These are phyloP conservation scores for Babesia caballi DNA, from an alignment of 169 alveolate species.

Conservation along the genomic window DNA sequence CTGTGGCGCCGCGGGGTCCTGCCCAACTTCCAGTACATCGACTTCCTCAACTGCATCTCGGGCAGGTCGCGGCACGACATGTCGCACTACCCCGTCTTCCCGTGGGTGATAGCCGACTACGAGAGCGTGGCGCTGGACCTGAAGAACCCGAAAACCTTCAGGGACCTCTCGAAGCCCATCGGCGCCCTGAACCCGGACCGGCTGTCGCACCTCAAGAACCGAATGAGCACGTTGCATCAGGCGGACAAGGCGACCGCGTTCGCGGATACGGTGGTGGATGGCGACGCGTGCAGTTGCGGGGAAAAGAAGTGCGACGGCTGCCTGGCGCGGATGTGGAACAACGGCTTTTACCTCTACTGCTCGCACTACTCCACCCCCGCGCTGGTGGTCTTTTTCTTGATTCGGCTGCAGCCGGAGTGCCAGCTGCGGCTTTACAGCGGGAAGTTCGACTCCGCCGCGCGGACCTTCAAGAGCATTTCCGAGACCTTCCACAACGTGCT, in stretches of 20 bases:
- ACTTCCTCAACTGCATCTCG: conserved; percentile 87
- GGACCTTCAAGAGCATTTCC: conserved; percentile 71
- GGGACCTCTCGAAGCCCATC: conserved; percentile 90
- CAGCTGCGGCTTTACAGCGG: conserved; percentile 92
- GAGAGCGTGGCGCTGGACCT: conserved; percentile 66
- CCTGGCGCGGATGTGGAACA: conserved; percentile 39
- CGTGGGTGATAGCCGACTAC: conserved; percentile 93
- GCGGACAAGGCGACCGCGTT: neutral
- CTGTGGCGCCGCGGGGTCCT: conserved; percentile 89
- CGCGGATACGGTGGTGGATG: conserved; percentile 4
- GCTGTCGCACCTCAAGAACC: conserved; percentile 75
- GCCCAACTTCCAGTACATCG: conserved; percentile 92
- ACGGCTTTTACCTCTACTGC: conserved; percentile 90
- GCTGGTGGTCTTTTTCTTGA: conserved; percentile 91
- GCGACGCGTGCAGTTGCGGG: conserved; percentile 28
- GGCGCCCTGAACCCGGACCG: conserved; percentile 86
- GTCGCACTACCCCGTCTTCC: conserved; percentile 95
- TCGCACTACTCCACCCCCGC: conserved; percentile 98
- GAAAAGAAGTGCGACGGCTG: conserved; percentile 46
- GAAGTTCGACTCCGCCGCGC: conserved; percentile 83
- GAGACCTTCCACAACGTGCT: conserved; percentile 70
- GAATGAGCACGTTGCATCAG: conserved; percentile 75
- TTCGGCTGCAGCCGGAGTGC: conserved; percentile 91
- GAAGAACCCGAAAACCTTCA: conserved; percentile 69
- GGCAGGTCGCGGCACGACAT: conserved; percentile 92